Evolutionary conservation across 805 yeast genomes (phyloP).

Genomic region (Candida michaelii): DNA sequence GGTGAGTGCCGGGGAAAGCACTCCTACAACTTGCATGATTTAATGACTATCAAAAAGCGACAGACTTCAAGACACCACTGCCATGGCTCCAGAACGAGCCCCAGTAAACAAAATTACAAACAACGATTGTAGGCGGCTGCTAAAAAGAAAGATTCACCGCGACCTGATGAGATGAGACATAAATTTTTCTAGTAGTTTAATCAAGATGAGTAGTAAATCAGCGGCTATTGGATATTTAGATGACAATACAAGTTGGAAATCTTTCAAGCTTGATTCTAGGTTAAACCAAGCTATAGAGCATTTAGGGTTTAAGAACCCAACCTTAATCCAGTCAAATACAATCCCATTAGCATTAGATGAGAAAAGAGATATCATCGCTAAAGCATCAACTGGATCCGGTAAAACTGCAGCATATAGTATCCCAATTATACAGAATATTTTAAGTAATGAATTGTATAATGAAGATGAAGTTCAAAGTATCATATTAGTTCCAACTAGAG

Average conservation of each 20-base stretch:
- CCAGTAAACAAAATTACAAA: too few relatives aligned
- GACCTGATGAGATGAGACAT: slow-evolving; percentile 12
- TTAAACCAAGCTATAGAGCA: slow-evolving; percentile 79
- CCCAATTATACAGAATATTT: slow-evolving; percentile 79
- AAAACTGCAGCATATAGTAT: slow-evolving; percentile 89
- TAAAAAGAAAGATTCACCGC: not conserved
- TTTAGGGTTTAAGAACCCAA: slow-evolving; percentile 81
- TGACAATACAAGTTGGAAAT: slow-evolving; percentile 67
- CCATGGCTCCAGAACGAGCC: too few relatives aligned
- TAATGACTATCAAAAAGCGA: too few relatives aligned
- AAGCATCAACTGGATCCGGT: slow-evolving; percentile 95
- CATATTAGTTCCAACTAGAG: slow-evolving; percentile 89
- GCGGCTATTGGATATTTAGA: slow-evolving; percentile 72
- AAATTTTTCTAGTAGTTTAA: slow-evolving; percentile 4
- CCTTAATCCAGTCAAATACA: slow-evolving; percentile 87
- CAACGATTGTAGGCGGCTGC: too few relatives aligned
- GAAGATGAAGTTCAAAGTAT: slow-evolving; percentile 50
- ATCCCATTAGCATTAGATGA: slow-evolving; percentile 89
- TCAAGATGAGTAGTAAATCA: slow-evolving; percentile 26
- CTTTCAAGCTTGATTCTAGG: slow-evolving; percentile 79
- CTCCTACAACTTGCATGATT: too few relatives aligned
- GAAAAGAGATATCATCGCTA: slow-evolving; percentile 87
- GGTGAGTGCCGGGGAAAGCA: too few relatives aligned
- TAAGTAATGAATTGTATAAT: slow-evolving; percentile 37
- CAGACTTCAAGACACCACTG: too few relatives aligned